Base-by-base conservation (phyloP, 1,139 yeast species). In the Keqinozyma sinolaborantium region DNA sequence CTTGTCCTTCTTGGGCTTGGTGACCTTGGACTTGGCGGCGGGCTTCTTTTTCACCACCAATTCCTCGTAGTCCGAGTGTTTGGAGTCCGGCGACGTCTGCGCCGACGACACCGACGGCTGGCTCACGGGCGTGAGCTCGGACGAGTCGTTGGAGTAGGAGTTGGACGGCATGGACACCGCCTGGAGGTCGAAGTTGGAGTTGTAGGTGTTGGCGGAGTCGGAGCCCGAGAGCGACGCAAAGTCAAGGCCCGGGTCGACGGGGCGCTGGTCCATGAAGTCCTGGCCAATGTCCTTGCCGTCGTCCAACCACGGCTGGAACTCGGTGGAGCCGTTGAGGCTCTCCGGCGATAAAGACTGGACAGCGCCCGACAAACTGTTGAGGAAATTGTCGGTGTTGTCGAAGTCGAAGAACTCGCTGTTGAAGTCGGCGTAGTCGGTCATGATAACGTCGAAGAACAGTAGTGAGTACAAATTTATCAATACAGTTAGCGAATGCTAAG, bases 1-100 rank as follows among this genome's bases (percentile, higher is more conserved):
- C 49, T 78, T 74, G 42, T 79, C 80, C 56, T 76, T 73, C 31
- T 51, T 55, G 5, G 70, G 67, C 34, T 67, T 68, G n/a, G 56
- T 41, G 5, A 18, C 10, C 21, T 18, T 23, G 10, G 23, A 61
- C 48, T 30, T 58, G 21, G 12, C 30, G 28, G 13, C 19, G 30
- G 3, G 31, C 12, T 16, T 15, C 16, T 19, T 35, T 32, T 15
- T 20, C 19, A 11, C 23, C 14, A 5, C 6, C 14, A 11, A 9
- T 10, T 30, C 32, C 15, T 39, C 40, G 23, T 32, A 30, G 16
- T 36, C 40, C 10, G 27, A 16, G n/a, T 10, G 11, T 16, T 34
- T 28, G 2, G 39, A 27, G 33, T 58, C 68, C 3, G 69, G 69
- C 0, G 68, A 56, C 2, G 69, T 61, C 30, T 55, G 54, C 16